Evolutionary conservation across 2,329 filamentous ascomycete species (phyloP).

Genomic region (Phyllosticta citribraziliensis): DNA sequence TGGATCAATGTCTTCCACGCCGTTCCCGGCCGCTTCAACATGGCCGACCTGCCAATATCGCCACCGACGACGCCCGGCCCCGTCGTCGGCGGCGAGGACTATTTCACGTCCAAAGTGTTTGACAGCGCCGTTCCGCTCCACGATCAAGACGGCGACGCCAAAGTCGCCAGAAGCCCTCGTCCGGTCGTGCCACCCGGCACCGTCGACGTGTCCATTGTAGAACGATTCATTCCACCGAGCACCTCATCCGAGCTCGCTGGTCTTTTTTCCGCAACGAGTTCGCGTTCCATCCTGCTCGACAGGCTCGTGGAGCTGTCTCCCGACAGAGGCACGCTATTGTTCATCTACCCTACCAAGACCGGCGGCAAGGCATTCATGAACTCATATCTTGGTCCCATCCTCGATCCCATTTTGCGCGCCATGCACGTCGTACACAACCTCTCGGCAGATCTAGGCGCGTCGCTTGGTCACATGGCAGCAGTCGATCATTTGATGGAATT

Average conservation of each 20-base stretch:
- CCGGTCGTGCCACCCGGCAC: conserved; percentile 51
- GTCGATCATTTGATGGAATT: conserved; percentile 47
- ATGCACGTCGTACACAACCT: conserved; percentile 50
- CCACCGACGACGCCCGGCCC: conserved; percentile 49
- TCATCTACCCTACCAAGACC: conserved; percentile 51
- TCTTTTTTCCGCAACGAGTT: conserved; percentile 44
- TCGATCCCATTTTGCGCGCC: conserved; percentile 51
- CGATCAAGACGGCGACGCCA: conserved; percentile 47
- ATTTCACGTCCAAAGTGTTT: conserved; percentile 53
- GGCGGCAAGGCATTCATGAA: conserved; percentile 50
- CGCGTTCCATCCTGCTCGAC: conserved; percentile 49
- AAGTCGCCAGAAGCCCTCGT: conserved; percentile 41
- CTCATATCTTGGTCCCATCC: conserved; percentile 50
- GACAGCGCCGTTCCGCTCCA: conserved; percentile 51
- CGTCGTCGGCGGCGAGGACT: conserved; percentile 44
- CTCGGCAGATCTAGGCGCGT: conserved; percentile 45
- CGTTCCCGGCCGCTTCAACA: conserved; percentile 51
- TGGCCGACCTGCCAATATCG: conserved; percentile 53
- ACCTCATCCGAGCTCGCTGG: conserved; percentile 48
- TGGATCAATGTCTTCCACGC: conserved; percentile 58
- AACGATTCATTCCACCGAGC: conserved; percentile 56
- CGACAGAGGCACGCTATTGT: conserved; percentile 47
- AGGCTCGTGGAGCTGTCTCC: conserved; percentile 50
- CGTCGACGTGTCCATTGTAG: conserved; percentile 51
- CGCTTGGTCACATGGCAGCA: conserved; percentile 45